A percentile compares a stretch with the other conserved stretches of the same genome.
phyloP scores from a whole-genome alignment of 345 rosid genomes.

The Eucalyptus curtisii region DNA sequence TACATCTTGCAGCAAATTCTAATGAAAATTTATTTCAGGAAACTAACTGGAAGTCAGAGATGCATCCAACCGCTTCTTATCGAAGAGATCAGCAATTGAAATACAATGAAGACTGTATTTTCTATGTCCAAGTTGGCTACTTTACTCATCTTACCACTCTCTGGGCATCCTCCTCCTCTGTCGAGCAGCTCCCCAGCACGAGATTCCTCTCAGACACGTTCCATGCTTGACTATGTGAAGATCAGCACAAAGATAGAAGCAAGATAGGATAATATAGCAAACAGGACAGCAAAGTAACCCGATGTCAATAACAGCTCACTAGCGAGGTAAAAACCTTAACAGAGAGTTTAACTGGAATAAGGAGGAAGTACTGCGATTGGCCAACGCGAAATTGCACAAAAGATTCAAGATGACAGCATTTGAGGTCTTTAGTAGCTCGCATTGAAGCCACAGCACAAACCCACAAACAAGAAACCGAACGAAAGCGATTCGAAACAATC shows the following conservation, averaged over 20 bases:
- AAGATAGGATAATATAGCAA: background rate
- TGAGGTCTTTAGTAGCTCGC: background rate
- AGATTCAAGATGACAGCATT: background rate
- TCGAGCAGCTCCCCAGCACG: background rate
- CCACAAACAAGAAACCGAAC: background rate
- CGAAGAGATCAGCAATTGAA: background rate
- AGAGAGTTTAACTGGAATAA: background rate
- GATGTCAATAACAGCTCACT: background rate
- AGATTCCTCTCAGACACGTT: background rate
- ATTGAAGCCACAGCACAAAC: background rate
- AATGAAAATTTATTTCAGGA: background rate
- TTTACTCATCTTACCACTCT: background rate
- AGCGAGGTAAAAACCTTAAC: background rate
- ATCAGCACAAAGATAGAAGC: background rate
- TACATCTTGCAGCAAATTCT: background rate
- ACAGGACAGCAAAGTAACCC: background rate
- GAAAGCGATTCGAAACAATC: accelerated
- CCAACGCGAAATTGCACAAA: background rate
- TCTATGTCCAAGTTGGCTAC: background rate
- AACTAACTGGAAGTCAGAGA: background rate
- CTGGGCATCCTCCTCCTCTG: background rate
- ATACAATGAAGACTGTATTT: background rate
- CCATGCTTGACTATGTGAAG: background rate
- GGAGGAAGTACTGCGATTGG: background rate
- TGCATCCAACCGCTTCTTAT: background rate